These are phyloP conservation scores for Lachnellula cervina DNA, from an alignment of 2,329 filamentous ascomycete species.

Conservation along the genomic window DNA sequence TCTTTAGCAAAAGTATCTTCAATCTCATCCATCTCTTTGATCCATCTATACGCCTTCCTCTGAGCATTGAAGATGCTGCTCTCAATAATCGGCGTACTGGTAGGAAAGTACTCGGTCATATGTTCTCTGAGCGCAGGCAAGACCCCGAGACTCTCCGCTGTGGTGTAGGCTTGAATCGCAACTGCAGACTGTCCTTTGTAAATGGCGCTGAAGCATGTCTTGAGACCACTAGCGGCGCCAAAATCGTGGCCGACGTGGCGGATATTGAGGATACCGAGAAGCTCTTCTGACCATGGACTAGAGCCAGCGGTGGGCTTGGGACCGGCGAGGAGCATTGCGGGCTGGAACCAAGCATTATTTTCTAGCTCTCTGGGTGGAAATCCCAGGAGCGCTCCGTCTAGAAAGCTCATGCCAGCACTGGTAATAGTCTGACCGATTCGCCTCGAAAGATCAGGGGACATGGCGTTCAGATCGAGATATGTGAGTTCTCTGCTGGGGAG, in stretches of 20 bases:
- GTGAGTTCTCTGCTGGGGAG: slow-evolving; percentile 38
- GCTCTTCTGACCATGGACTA: slow-evolving; percentile 18
- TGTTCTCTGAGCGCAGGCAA: slow-evolving; percentile 32
- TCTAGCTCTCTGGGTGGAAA: slow-evolving; percentile 37
- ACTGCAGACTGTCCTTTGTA: slow-evolving; percentile 62
- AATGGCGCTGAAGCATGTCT: slow-evolving; percentile 59
- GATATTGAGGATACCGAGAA: slow-evolving; percentile 42
- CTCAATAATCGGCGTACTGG: slow-evolving; percentile 2
- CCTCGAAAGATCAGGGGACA: slow-evolving; percentile 48
- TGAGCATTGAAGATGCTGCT: slow-evolving; percentile 4
- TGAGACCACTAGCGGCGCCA: slow-evolving; percentile 53
- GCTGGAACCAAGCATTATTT: slow-evolving; percentile 18
- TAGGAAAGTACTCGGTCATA: slow-evolving; percentile 7
- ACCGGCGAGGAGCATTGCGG: slow-evolving; percentile 44
- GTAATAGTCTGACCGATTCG: slow-evolving; percentile 36
- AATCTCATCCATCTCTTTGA: slow-evolving; percentile 71
- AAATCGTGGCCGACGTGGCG: slow-evolving; percentile 43
- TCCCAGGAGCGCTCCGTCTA: slow-evolving; percentile 56
- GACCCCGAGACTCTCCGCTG: slow-evolving; percentile 59
- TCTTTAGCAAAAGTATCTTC: slow-evolving; percentile 57
- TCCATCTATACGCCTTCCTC: slow-evolving; percentile 69
- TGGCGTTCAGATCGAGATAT: slow-evolving; percentile 60
- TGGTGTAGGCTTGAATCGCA: slow-evolving; percentile 63
- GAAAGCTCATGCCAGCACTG: slow-evolving; percentile 32
- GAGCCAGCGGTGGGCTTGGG: slow-evolving; percentile 31